Evolutionary conservation across 768 basidiomycete species (phyloP).

Genomic region (Amanita rubescens): DNA sequence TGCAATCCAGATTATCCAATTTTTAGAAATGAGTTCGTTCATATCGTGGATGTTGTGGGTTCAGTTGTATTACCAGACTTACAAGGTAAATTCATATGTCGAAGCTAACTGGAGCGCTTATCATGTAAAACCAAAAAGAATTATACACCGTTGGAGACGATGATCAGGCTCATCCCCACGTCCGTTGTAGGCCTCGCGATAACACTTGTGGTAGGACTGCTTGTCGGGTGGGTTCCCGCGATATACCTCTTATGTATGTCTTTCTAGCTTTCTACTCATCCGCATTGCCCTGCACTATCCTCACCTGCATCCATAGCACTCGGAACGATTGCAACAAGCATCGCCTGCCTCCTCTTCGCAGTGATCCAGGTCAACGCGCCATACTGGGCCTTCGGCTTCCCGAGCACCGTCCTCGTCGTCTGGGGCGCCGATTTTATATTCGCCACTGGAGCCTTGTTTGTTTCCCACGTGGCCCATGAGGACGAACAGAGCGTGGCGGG

Average conservation of each 20-base stretch:
- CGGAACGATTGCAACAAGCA: slow-evolving; percentile 52
- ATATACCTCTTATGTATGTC: slow-evolving; percentile 42
- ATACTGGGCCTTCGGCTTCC: slow-evolving; percentile 77
- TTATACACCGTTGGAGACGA: slow-evolving; percentile 54
- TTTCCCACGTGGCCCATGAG: slow-evolving; percentile 56
- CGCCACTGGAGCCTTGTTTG: slow-evolving; percentile 63
- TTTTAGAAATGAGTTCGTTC: slow-evolving; percentile 53
- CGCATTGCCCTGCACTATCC: background rate
- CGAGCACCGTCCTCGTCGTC: slow-evolving; percentile 54
- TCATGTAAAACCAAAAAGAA: slow-evolving; percentile 45
- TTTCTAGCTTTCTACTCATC: slow-evolving; percentile 10
- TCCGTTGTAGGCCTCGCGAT: slow-evolving; percentile 54
- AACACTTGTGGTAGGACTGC: slow-evolving; percentile 58
- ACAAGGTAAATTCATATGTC: background rate
- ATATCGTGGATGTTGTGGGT: slow-evolving; percentile 37
- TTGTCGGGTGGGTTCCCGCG: slow-evolving; percentile 48
- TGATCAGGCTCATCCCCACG: slow-evolving; percentile 67
- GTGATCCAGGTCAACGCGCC: slow-evolving; percentile 46
- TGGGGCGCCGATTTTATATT: slow-evolving; percentile 80
- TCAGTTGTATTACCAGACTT: slow-evolving; percentile 10
- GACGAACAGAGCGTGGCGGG: slow-evolving; percentile 74
- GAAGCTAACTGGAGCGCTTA: background rate
- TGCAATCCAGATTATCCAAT: slow-evolving; percentile 47
- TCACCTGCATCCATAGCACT: slow-evolving; percentile 8
- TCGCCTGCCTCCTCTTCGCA: slow-evolving; percentile 60